phyloP scores from a whole-genome alignment of 352 stramenopile genomes.

The Blastocystis sp. region DNA sequence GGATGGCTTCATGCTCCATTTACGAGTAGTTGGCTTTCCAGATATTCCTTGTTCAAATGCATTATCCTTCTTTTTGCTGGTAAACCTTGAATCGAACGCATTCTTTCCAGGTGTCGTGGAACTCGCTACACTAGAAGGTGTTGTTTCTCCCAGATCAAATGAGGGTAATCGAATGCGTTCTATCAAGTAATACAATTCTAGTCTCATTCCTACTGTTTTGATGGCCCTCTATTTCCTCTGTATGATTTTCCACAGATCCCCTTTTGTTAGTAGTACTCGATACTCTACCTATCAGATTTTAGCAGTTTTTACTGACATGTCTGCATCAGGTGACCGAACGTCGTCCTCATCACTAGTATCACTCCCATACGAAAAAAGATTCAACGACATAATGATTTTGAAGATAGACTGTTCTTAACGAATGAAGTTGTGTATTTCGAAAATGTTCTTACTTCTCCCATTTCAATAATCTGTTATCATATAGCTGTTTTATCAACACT shows the following conservation, averaged over 20 bases:
- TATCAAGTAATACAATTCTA: not conserved
- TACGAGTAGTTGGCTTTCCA: not conserved
- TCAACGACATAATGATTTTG: not conserved
- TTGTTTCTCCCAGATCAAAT: not conserved
- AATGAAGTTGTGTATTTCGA: not conserved
- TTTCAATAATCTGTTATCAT: too few relatives aligned
- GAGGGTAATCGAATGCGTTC: constrained; percentile 11
- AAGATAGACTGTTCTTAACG: not conserved
- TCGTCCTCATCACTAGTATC: not conserved
- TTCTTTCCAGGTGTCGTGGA: not conserved
- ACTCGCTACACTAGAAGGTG: not conserved
- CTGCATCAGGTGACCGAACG: too few relatives aligned
- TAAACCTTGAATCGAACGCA: not conserved
- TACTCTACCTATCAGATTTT: too few relatives aligned
- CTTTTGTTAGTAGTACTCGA: too few relatives aligned
- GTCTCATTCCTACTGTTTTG: not conserved
- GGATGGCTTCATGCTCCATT: not conserved
- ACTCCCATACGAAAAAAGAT: constrained; percentile 10
- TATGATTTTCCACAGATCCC: not conserved
- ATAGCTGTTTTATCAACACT: too few relatives aligned
- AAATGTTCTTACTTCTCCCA: too few relatives aligned
- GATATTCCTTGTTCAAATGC: not conserved
- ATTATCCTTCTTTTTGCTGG: not conserved
- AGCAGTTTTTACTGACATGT: too few relatives aligned
- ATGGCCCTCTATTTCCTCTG: not conserved